Base-by-base conservation (phyloP, 2,329 filamentous ascomycete species). In the Exophiala lecanii-corni region DNA sequence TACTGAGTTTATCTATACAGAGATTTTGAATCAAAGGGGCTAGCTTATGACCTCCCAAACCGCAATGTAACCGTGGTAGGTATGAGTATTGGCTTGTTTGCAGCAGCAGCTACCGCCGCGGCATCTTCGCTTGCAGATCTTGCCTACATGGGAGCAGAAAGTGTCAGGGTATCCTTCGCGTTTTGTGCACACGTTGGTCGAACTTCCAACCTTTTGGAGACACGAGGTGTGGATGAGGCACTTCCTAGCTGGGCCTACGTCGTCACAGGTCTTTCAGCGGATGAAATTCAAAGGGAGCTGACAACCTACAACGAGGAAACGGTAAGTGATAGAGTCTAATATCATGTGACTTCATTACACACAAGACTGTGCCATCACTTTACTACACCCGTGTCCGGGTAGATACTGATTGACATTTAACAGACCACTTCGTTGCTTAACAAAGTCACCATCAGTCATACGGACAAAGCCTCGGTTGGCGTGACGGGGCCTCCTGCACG, bases 11-110 rank as follows among this genome's bases (percentile, higher is more conserved):
- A 36, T 9, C 15, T 6, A 19, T 9, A 40, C 35, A 65, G 64
- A 36, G 53, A 64, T 43, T 58, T 28, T n/a, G 25, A 66, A 39
- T 55, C 53, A 3, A 33, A 55, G 17, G 43, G 49, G 28, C 41
- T 52, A 13, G 49, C 57, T 19, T 59, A 54, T 41, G 50, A 57
- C 16, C 50, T 58, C 12, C 43, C 50, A 25, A 28, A 41, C 26
- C 40, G 50, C 15, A 58, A 55, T 36, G 59, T 58, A 2, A 57
- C 43, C 25, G 60, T 73, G 10, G 56, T 61, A 9, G 71, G 68
- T 3, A 49, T 74, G 3, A 66, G 73, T 9, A 64, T 68, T n/a
- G 73, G 73, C 1, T 50, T 75, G 0, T 48, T 75, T 1, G 54
- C 69, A 3, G 55, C 64, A 1, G 59, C 67, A 13, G 72, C 71